These are phyloP conservation scores for Somion occarium DNA, from an alignment of 1,284 basidiomycete species.

Conservation along the genomic window DNA sequence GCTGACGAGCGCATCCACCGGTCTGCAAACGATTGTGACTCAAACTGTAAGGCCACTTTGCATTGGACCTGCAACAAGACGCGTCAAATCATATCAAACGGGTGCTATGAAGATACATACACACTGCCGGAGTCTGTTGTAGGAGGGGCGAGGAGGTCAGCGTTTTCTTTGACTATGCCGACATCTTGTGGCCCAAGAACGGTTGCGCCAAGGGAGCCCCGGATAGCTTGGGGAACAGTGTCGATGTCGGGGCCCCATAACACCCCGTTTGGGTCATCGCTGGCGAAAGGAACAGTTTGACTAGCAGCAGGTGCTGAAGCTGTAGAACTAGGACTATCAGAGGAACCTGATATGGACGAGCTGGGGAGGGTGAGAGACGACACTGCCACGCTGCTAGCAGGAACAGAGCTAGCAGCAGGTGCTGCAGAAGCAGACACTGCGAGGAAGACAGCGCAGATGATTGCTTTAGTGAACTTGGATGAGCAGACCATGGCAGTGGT, in stretches of 20 bases:
- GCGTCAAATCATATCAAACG: background rate
- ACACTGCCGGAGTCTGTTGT: constrained; percentile 57
- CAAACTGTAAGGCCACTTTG: constrained; percentile 65
- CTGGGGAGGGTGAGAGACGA: background rate
- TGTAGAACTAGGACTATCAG: background rate
- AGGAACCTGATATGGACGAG: background rate
- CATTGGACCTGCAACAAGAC: constrained; percentile 36
- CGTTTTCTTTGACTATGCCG: constrained; percentile 45
- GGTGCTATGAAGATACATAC: constrained; percentile 29
- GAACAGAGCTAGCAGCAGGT: constrained; percentile 10
- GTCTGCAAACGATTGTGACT: constrained; percentile 62
- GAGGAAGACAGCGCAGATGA: constrained; percentile 17
- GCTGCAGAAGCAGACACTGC: constrained; percentile 15
- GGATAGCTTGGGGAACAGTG: constrained; percentile 26
- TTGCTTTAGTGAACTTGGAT: constrained; percentile 17
- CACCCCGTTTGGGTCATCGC: constrained; percentile 13
- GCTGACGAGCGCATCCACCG: constrained; percentile 66
- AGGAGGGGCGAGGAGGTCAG: constrained; percentile 58
- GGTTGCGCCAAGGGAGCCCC: constrained; percentile 39
- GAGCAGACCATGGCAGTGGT: constrained; percentile 1
- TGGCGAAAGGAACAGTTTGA: constrained; percentile 13
- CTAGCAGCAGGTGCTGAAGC: background rate
- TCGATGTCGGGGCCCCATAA: constrained; percentile 12
- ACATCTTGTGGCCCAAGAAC: constrained; percentile 53
- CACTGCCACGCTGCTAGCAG: background rate